Conservation (phyloP, 2,329 filamentous ascomycete species). For the Arthrobotrys musiformis region DNA sequence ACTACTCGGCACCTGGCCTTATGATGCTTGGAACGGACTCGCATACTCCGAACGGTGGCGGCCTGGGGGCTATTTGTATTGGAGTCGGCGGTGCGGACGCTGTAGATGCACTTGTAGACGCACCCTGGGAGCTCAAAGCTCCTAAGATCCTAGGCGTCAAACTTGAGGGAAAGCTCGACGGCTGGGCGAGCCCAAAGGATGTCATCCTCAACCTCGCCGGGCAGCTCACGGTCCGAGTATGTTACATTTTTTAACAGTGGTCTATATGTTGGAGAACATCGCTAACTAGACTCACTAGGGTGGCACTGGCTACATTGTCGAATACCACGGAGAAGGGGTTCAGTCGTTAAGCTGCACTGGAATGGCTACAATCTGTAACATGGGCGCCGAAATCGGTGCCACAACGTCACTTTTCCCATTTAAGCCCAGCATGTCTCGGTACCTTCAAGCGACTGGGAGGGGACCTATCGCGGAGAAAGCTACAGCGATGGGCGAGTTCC, state of each 20-base stretch:
- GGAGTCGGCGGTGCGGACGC: constrained; percentile 97
- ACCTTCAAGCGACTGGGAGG: constrained; percentile 85
- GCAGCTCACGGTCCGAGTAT: constrained; percentile 80
- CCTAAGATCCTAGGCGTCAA: constrained; percentile 88
- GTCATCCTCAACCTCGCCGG: constrained; percentile 91
- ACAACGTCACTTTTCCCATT: constrained; percentile 96
- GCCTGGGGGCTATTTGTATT: constrained; percentile 91
- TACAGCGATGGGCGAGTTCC: constrained; percentile 70
- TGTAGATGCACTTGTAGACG: constrained; percentile 93
- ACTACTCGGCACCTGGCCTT: constrained; percentile 93
- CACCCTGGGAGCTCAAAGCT: constrained; percentile 96
- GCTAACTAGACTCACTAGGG: constrained; percentile 65
- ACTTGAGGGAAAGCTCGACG: constrained; percentile 82
- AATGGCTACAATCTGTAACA: constrained; percentile 91
- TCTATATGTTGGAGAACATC: not conserved
- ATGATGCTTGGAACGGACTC: constrained; percentile 99
- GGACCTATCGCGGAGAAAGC: constrained; percentile 76
- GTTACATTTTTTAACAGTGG: constrained; percentile 57
- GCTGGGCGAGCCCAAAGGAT: constrained; percentile 95
- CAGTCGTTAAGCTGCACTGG: constrained; percentile 89
- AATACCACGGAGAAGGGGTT: constrained; percentile 91
- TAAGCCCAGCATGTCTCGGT: constrained; percentile 82
- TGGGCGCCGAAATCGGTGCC: constrained; percentile 90
- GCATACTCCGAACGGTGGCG: constrained; percentile 97
- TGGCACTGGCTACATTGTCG: constrained; percentile 92